Conservation (phyloP, 768 basidiomycete species). For the Leucocoprinus birnbaumii region DNA sequence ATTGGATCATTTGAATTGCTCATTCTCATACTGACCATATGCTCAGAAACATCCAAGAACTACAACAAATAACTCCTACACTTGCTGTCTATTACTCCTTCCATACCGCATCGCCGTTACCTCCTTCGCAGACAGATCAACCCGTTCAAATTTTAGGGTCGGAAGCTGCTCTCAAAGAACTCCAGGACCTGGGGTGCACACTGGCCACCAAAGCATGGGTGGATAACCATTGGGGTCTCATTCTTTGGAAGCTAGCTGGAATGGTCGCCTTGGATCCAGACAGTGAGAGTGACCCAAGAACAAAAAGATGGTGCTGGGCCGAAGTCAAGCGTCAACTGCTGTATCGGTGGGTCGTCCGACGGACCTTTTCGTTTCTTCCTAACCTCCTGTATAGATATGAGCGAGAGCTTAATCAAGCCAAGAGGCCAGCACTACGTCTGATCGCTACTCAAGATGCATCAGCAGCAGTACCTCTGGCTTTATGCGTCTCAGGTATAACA, state of each 20-base stretch:
- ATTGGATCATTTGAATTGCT: slow-evolving; percentile 16
- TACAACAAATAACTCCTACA: slow-evolving; percentile 51
- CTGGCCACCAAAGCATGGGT: slow-evolving; percentile 82
- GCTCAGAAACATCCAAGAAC: slow-evolving; percentile 45
- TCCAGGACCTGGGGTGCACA: slow-evolving; percentile 56
- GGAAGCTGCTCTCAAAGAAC: slow-evolving; percentile 50
- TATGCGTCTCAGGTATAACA: slow-evolving; percentile 75
- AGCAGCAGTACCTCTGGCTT: slow-evolving; percentile 74
- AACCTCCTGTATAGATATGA: slow-evolving; percentile 64
- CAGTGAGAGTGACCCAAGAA: slow-evolving; percentile 39
- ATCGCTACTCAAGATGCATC: slow-evolving; percentile 84
- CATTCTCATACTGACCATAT: slow-evolving; percentile 1
- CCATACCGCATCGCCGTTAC: slow-evolving; percentile 34
- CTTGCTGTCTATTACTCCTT: slow-evolving; percentile 62
- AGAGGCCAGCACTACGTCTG: slow-evolving; percentile 77
- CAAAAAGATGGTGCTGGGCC: slow-evolving; percentile 75
- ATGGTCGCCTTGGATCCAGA: slow-evolving; percentile 75
- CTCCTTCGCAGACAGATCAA: slow-evolving; percentile 16
- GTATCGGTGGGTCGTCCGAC: slow-evolving; percentile 60
- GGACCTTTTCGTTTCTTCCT: neutral
- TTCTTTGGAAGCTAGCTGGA: slow-evolving; percentile 94
- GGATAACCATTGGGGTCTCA: slow-evolving; percentile 85
- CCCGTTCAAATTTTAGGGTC: slow-evolving; percentile 39
- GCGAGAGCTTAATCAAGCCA: slow-evolving; percentile 74
- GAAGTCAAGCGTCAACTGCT: slow-evolving; percentile 81